These are phyloP conservation scores for Dactylorhiza incarnata DNA, from an alignment of 106 monocot species.

Conservation along the genomic window DNA sequence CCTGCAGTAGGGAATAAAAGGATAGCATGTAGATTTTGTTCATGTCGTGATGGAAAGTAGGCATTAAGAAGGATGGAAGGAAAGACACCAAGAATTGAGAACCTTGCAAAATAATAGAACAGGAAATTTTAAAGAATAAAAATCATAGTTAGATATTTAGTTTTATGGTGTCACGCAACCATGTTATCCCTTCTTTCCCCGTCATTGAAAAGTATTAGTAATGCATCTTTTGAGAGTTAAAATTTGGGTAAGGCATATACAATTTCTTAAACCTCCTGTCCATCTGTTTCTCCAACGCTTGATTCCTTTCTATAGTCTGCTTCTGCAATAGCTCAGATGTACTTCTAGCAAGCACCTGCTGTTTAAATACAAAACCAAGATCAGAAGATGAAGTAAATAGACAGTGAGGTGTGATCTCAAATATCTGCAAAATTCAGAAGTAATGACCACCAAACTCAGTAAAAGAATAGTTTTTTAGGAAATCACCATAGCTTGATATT, in stretches of 20 bases:
- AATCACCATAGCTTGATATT: neutral
- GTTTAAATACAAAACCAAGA: neutral
- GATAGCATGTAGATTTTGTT: neutral
- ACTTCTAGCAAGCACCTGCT: slow-evolving; percentile 27
- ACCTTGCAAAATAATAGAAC: no score
- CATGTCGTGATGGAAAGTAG: neutral
- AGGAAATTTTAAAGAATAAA: no score
- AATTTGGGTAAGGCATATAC: slow-evolving; percentile 25
- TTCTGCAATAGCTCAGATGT: slow-evolving; percentile 25
- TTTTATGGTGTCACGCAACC: no score
- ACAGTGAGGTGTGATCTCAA: neutral
- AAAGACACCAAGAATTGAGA: neutral
- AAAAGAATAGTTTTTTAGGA: neutral
- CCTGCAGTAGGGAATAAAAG: no score
- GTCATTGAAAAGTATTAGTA: no score
- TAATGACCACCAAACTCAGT: neutral
- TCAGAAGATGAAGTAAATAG: neutral
- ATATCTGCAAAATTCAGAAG: neutral
- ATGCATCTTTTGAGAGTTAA: neutral
- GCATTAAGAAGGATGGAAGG: neutral
- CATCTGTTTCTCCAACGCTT: slow-evolving; percentile 26
- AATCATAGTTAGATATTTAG: no score
- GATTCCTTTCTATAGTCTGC: slow-evolving; percentile 25
- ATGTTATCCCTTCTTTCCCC: no score
- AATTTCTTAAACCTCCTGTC: slow-evolving; percentile 42